Percentiles rank a stretch among this genome's conserved stretches.
These are phyloP conservation scores for Botrytis medusae DNA, from an alignment of 2,329 filamentous ascomycete genomes.

Conservation along the genomic window DNA sequence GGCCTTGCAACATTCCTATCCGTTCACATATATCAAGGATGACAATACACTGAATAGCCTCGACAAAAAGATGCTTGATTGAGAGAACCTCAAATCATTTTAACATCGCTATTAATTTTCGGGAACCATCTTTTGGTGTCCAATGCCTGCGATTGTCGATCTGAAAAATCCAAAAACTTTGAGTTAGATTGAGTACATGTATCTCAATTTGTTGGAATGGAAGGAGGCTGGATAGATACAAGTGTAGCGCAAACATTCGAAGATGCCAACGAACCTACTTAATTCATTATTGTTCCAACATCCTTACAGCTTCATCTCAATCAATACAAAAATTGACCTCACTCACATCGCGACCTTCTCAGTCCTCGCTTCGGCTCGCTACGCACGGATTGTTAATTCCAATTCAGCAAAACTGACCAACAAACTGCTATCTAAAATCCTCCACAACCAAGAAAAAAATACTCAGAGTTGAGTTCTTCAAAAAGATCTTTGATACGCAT, in stretches of 20 bases:
- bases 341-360: background rate
- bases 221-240: accelerated
- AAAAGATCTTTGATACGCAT: background rate
- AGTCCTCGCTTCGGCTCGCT: background rate
- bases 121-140: background rate
- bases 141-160: background rate
- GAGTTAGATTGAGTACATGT: background rate
- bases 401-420: background rate
- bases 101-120: background rate
- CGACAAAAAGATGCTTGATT: background rate
- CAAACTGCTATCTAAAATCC: background rate
- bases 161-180: background rate
- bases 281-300: background rate
- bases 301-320: background rate
- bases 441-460: background rate
- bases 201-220: background rate
- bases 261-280: no score
- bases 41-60: background rate
- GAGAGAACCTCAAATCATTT: background rate
- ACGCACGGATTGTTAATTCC: background rate
- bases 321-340: background rate
- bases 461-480: background rate
- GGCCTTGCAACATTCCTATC: no score
- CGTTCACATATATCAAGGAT: background rate
- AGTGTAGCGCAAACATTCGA: background rate